Percentiles rank a stretch among this genome's conserved stretches.
These are phyloP conservation scores for Colletotrichum theobromicola DNA, from an alignment of 2,329 filamentous ascomycete genomes.

Conservation along the genomic window DNA sequence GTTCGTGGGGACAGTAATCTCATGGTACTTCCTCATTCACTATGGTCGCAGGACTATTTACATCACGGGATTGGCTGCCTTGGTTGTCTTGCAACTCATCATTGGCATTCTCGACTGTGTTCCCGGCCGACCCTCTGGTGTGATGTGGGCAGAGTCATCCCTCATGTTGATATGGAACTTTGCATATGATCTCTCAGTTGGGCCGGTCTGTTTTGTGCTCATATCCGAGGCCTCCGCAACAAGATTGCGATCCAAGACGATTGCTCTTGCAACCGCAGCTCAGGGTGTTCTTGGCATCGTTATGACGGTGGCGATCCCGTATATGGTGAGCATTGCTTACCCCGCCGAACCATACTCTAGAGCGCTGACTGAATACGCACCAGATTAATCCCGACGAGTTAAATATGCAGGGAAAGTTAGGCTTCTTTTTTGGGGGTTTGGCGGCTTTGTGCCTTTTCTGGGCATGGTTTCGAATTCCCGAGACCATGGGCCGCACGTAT, in stretches of 20 bases:
- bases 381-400: conserved; percentile 31
- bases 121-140: conserved; percentile 40
- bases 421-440: conserved; percentile 26
- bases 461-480: conserved; percentile 29
- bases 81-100: conserved; percentile 42
- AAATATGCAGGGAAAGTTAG: conserved; percentile 39
- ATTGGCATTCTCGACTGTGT: conserved; percentile 53
- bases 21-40: conserved; percentile 46
- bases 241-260: conserved; percentile 48
- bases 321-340: conserved; percentile 11
- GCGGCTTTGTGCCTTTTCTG: conserved; percentile 26
- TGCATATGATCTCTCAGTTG: conserved; percentile 40
- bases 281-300: conserved; percentile 43
- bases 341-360: neutral
- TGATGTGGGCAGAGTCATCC: conserved; percentile 52
- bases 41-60: conserved; percentile 49
- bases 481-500: conserved; percentile 28
- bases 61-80: conserved; percentile 41
- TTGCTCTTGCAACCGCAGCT: conserved; percentile 47
- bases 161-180: conserved; percentile 50
- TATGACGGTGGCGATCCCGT: conserved; percentile 33
- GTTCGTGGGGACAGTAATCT: conserved; percentile 47
- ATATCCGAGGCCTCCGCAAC: conserved; percentile 57
- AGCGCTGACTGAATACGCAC: neutral
- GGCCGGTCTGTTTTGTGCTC: conserved; percentile 47